Percentiles rank a stretch among this genome's conserved stretches.
Conservation (phyloP, 2,329 filamentous ascomycete genomes). For the Colletotrichum shisoi region DNA sequence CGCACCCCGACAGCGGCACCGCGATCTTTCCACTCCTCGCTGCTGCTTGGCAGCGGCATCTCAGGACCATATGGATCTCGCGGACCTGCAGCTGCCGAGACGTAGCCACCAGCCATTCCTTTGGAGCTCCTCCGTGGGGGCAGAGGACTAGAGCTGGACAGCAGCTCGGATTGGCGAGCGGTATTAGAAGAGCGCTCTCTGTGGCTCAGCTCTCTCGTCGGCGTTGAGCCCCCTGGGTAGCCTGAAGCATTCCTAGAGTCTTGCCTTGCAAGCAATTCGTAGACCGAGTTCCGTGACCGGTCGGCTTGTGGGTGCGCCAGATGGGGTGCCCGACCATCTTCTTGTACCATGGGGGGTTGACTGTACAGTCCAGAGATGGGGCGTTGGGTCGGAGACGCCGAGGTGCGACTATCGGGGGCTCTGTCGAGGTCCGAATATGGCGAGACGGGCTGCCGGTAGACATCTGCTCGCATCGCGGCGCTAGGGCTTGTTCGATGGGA, state of each 20-base stretch:
- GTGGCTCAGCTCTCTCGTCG: constrained; percentile 73
- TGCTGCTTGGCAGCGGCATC: constrained; percentile 62
- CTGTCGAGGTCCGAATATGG: constrained; percentile 29
- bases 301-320: constrained; percentile 65
- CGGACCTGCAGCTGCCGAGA: constrained; percentile 50
- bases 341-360: constrained; percentile 28
- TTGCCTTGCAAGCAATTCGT: constrained; percentile 63
- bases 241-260: constrained; percentile 69
- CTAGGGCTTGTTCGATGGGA: constrained; percentile 32
- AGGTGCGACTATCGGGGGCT: constrained; percentile 17
- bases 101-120: constrained; percentile 68
- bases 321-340: constrained; percentile 48
- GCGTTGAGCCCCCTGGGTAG: constrained; percentile 65
- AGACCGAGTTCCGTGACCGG: constrained; percentile 64
- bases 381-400: constrained; percentile 15
- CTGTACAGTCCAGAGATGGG: constrained; percentile 42
- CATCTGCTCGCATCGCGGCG: constrained; percentile 29
- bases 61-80: constrained; percentile 51
- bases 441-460: constrained; percentile 31
- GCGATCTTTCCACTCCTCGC: constrained; percentile 94
- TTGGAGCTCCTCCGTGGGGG: constrained; percentile 81
- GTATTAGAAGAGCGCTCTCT: constrained; percentile 73
- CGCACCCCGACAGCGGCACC: constrained; percentile 86
- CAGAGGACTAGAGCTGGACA: constrained; percentile 66
- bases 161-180: constrained; percentile 60